Base-by-base conservation (phyloP, 2,329 filamentous ascomycete species). In the Falciphora oryzae region DNA sequence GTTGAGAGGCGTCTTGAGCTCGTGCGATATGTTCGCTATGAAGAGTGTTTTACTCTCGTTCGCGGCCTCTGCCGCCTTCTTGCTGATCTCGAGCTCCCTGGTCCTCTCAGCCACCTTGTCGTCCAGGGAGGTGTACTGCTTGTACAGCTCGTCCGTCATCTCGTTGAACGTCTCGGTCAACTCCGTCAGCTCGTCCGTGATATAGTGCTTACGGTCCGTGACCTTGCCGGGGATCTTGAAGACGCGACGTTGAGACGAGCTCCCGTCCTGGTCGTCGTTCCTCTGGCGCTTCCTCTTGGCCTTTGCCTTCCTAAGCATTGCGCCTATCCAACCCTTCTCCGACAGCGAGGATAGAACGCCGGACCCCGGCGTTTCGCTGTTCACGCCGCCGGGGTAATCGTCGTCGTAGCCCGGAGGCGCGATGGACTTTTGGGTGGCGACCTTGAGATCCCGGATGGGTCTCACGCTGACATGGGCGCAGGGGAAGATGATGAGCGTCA, bases 41-140 rank as follows among this genome's bases (percentile, higher is more conserved):
- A 98, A 98, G 11, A 98, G 81, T 0, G 95, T 98, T 78, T 99
- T 99, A 81, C 92, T 96, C 77, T 97, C 91, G 71, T 97, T 97
- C 4, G 93, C 93, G n/a, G 91, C 90, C 75, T 97, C 93, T 1
- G 93, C 93, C 1, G 92, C 92, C 77, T 92, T 92, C 75, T 97
- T 97, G 78, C 90, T 96, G 67, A 92, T 86, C 72, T 96, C 92
- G 0, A 97, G 81, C 75, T 97, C 91, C 50, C 85, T 85, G 0
- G 93, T 97, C 64, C 93, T 84, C 73, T 93, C 88, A 8, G 86
- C 86, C 1, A 97, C 93, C 70, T 94, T 89, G 65, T 94, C 88
- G 74, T 97, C 93, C 1, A 97, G 80, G 14, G 86, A 88, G 35
- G 88, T 87, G 72, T 97, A 97, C 71, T 97, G 93, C 76, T 92